Conservation (phyloP, 345 rosid genomes). For the Euphorbia pulcherrima region DNA sequence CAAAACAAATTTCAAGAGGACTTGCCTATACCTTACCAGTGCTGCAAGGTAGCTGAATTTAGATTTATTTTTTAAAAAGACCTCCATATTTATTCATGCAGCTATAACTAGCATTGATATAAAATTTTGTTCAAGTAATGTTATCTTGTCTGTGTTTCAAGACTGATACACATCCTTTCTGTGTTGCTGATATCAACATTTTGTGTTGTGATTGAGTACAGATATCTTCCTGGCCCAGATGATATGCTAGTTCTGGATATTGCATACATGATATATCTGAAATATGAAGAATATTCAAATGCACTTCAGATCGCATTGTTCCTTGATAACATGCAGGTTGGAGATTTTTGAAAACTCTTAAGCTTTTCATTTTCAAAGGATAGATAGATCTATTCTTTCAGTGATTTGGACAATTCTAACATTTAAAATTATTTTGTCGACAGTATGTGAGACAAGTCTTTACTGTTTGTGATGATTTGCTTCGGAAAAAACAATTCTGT, state of each 20-base stretch:
- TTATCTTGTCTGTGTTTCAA: background rate
- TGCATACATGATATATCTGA: slow-evolving; percentile 70
- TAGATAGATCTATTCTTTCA: background rate
- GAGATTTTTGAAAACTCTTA: slow-evolving; percentile 8
- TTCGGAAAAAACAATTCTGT: slow-evolving; percentile 77
- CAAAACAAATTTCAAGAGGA: slow-evolving; percentile 74
- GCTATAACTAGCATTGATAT: background rate
- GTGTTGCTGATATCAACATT: slow-evolving; percentile 6
- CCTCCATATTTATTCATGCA: background rate
- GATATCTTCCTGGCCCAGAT: slow-evolving; percentile 93
- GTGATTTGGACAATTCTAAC: slow-evolving; percentile 9
- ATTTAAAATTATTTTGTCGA: slow-evolving; percentile 1
- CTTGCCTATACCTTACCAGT: slow-evolving; percentile 87
- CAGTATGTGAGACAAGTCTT: slow-evolving; percentile 84
- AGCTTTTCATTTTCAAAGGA: background rate
- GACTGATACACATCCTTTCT: background rate
- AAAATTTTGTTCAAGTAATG: too few species aligned
- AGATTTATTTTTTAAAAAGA: background rate
- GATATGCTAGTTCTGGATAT: slow-evolving; percentile 70
- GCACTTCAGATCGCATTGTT: slow-evolving; percentile 82
- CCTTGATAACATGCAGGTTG: slow-evolving; percentile 81
- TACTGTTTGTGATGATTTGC: slow-evolving; percentile 60
- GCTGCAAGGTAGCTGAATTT: slow-evolving; percentile 56
- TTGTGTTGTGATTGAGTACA: slow-evolving; percentile 30
- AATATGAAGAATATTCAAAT: slow-evolving; percentile 64